Evolutionary conservation across 768 basidiomycete genomes (phyloP), one percentile per base, ranked within the genome.

Genomic region (Xerocomus potaroensis): DNA sequence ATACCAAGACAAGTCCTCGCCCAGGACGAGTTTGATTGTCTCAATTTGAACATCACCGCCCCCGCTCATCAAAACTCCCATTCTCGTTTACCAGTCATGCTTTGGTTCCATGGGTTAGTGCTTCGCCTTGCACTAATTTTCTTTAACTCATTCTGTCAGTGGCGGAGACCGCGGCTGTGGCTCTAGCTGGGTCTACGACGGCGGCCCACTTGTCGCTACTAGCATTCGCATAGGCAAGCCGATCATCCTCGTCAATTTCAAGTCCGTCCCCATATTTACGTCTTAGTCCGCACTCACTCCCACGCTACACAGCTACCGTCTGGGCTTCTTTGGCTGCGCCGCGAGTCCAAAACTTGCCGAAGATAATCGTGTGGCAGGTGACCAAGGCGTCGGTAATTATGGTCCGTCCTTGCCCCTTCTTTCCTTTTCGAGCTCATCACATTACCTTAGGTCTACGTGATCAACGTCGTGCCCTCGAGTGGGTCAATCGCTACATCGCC

Each of bases 41-140:
- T 89, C 19, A 90, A 88, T 60, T 63, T 90, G 49, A 88, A 87
- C 64, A 84, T 90, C 43, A 87, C 85, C n/a, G 77, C 78, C 46
- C 87, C 87, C 9, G 79, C 75, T 21, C 78, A 76, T 15, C 69
- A 81, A 16, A 70, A 64, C 4, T 56, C 74, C 3, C 68, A 69
- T 37, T 81, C 84, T 32, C 73, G 70, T 34, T 51, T 83, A 14
- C 87, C 87, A 6, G 86, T 90, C 54, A 87, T 90, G 87, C 63
- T 88, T 36, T 90, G 87, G 87, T 71, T 90, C n/a, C 87, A 90
- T 67, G 87, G 87, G 87, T 89, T 56, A 35, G 80, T 70, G 24
- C 23, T 51, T 32, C 27, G 19, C 40, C 33, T 33, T 46, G 21
- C 47, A 43, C 21, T 31, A 45, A 8, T 42, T 54, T 53, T 38